A percentile compares a stretch with the other conserved stretches of the same genome.
phyloP scores from a whole-genome alignment of 2,329 filamentous ascomycete species.

The Trematosphaeria pertusa region DNA sequence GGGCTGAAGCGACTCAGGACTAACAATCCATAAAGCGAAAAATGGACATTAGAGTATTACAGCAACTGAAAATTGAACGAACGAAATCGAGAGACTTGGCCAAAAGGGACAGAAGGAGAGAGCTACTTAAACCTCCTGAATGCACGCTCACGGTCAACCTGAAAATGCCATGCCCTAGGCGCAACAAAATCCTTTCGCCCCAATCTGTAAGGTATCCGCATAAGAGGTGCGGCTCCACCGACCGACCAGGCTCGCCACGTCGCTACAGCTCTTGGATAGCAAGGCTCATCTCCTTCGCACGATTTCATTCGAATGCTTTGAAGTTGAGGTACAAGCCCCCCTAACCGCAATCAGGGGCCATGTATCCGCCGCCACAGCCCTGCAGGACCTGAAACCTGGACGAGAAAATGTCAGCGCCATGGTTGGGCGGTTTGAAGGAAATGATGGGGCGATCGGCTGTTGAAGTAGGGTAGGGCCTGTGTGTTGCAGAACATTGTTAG shows the following conservation, averaged over 20 bases:
- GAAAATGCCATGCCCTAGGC: not conserved
- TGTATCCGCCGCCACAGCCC: not conserved
- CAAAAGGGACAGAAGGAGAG: not conserved
- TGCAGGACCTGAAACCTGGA: conserved; percentile 1
- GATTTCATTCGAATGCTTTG: not conserved
- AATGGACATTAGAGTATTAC: not conserved
- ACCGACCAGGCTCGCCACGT: not conserved
- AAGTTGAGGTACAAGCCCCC: not conserved
- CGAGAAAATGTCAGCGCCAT: not conserved
- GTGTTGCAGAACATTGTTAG: not conserved
- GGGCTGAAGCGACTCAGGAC: no score
- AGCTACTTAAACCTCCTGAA: conserved; percentile 1
- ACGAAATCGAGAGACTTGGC: not conserved
- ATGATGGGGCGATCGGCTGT: not conserved
- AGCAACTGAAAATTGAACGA: no score
- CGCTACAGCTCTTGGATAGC: not conserved
- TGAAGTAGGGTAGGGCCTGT: not conserved
- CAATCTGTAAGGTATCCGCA: not conserved
- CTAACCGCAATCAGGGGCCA: not conserved
- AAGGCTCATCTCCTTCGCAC: conserved; percentile 1
- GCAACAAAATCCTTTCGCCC: conserved; percentile 4
- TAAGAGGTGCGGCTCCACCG: conserved; percentile 5
- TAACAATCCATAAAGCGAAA: conserved; percentile 5
- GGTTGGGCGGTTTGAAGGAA: not conserved
- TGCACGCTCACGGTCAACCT: not conserved